These are phyloP conservation scores for Dioszegia aurantiaca DNA, from an alignment of 768 basidiomycete genomes.

Conservation along the genomic window DNA sequence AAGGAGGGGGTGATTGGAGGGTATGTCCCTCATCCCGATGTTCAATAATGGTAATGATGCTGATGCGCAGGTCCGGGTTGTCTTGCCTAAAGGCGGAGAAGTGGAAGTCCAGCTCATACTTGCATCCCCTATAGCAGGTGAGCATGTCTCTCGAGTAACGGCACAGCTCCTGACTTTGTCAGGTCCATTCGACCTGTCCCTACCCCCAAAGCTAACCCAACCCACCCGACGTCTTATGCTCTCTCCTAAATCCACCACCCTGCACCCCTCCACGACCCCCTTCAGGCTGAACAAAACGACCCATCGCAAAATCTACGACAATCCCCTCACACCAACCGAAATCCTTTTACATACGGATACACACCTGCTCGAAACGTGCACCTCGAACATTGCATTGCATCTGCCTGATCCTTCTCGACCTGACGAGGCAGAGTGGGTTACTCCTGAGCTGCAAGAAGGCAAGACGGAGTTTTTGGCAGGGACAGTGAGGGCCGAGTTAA, in stretches of 20 bases:
- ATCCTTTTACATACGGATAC: slow-evolving; percentile 32
- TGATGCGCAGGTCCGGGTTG: slow-evolving; percentile 33
- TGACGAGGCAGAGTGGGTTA: slow-evolving; percentile 25
- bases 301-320: slow-evolving; percentile 31
- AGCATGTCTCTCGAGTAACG: no score
- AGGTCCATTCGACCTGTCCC: slow-evolving; percentile 15
- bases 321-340: slow-evolving; percentile 29
- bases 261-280: neutral
- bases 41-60: neutral
- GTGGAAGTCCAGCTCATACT: slow-evolving; percentile 25
- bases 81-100: slow-evolving; percentile 22
- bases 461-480: slow-evolving; percentile 33
- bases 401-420: slow-evolving; percentile 7
- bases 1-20: slow-evolving; percentile 31
- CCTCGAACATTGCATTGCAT: slow-evolving; percentile 42
- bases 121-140: slow-evolving; percentile 4
- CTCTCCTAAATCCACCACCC: neutral
- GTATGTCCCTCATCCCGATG: slow-evolving; percentile 13
- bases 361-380: slow-evolving; percentile 36
- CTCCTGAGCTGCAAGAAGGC: slow-evolving; percentile 18
- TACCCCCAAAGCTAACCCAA: slow-evolving; percentile 9
- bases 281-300: slow-evolving; percentile 17
- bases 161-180: neutral
- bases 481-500: slow-evolving; percentile 36
- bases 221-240: slow-evolving; percentile 1